Conservation (phyloP, 1,139 yeast genomes). For the Zygosaccharomyces pseudobailii region DNA sequence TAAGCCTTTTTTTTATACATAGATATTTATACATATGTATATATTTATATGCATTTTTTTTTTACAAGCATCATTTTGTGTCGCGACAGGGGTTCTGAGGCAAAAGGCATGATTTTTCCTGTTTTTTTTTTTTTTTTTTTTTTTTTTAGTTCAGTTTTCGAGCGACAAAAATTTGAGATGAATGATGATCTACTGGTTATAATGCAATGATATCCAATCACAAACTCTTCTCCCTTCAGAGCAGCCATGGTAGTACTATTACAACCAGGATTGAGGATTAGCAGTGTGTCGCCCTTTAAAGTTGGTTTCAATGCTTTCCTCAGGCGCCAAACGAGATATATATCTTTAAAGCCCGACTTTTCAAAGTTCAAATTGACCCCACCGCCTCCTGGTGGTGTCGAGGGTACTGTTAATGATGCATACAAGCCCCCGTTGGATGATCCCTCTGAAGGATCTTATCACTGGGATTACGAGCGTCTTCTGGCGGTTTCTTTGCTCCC, state of each 20-base stretch:
- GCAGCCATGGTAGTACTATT: background rate
- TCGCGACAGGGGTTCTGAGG: background rate
- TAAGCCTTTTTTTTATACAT: no score
- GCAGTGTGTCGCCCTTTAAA: background rate
- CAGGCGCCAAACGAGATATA: conserved; percentile 8
- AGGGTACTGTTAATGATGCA: conserved; percentile 79
- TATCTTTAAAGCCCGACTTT: conserved; percentile 43
- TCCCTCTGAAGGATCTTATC: conserved; percentile 73
- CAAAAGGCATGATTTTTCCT: background rate
- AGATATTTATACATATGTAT: no score
- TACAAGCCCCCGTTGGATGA: conserved; percentile 57
- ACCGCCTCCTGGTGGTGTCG: conserved; percentile 65
- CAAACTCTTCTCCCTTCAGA: no score
- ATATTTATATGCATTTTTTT: no score
- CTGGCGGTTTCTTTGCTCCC: conserved; percentile 72
- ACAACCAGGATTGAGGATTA: background rate
- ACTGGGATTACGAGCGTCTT: conserved; percentile 80
- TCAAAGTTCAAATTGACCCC: conserved; percentile 46
- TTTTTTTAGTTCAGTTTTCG: background rate
- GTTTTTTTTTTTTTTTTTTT: no score
- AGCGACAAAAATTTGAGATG: background rate
- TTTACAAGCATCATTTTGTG: background rate
- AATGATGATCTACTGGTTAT: no score
- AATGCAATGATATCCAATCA: no score
- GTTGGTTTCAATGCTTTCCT: background rate